Percentiles rank a stretch among this genome's conserved stretches.
phyloP scores from a whole-genome alignment of 2,329 filamentous ascomycete genomes.

The Trichoderma endophyticum region DNA sequence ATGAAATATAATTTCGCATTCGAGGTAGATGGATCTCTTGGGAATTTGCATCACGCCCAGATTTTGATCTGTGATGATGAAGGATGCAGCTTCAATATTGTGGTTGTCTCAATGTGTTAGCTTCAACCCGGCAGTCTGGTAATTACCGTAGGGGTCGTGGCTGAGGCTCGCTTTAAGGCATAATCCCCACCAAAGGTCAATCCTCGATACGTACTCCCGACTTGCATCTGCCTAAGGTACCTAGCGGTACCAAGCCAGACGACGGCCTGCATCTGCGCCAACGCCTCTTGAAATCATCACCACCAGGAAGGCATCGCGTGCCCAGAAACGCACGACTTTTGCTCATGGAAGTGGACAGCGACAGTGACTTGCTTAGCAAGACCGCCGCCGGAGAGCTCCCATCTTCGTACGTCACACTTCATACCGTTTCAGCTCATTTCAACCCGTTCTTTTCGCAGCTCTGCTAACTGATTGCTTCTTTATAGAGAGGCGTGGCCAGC shows the following conservation, averaged over 20 bases:
- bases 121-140: neutral
- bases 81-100: no score
- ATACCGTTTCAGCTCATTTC: neutral
- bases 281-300: neutral
- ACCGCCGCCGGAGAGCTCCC: constrained; percentile 52
- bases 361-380: constrained; percentile 40
- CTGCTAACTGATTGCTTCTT: constrained; percentile 23
- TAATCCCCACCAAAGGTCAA: neutral
- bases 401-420: constrained; percentile 49
- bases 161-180: neutral
- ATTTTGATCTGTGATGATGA: neutral
- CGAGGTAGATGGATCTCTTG: neutral
- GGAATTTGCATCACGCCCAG: neutral
- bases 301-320: neutral
- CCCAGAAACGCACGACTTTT: neutral
- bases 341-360: constrained; percentile 53
- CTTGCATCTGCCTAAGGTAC: neutral
- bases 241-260: neutral
- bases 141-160: neutral
- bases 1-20: neutral
- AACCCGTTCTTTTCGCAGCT: neutral
- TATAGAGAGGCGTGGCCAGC: constrained; percentile 65
- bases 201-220: neutral
- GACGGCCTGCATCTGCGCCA: neutral
- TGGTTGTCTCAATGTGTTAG: no score